Conservation (phyloP, 306 rosid genomes). For the Pyrus communis region DNA sequence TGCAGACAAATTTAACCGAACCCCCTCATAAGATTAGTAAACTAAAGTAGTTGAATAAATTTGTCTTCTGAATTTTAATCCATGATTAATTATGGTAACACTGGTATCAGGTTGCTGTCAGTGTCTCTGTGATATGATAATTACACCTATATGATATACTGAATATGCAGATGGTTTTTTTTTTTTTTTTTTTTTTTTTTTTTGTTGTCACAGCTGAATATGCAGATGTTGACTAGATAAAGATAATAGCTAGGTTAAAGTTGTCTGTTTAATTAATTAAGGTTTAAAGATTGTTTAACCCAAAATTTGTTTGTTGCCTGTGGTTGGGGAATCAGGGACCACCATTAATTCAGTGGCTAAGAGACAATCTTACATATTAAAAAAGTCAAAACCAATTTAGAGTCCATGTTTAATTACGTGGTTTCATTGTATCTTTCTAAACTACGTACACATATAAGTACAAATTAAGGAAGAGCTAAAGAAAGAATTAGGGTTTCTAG, state of each 20-base stretch:
- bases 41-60: too few relatives aligned
- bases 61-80: too few relatives aligned
- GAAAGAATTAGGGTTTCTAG: not conserved
- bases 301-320: not conserved
- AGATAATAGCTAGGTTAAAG: not conserved
- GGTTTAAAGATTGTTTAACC: not conserved
- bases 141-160: too few relatives aligned
- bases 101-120: too few relatives aligned
- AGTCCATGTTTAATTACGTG: not conserved
- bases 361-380: not conserved
- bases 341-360: slow-evolving; percentile 1
- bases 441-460: not conserved
- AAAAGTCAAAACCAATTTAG: not conserved
- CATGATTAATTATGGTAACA: too few relatives aligned
- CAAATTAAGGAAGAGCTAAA: not conserved
- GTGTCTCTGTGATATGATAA: too few relatives aligned
- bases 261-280: not conserved
- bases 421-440: slow-evolving; percentile 24
- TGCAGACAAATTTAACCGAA: too few relatives aligned
- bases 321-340: slow-evolving; percentile 8
- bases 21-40: too few relatives aligned
- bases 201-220: too few relatives aligned
- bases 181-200: not conserved
- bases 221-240: slow-evolving; percentile 3
- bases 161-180: not conserved